phyloP scores from a whole-genome alignment of 2,329 filamentous ascomycete species.

The Exophiala calicioides region DNA sequence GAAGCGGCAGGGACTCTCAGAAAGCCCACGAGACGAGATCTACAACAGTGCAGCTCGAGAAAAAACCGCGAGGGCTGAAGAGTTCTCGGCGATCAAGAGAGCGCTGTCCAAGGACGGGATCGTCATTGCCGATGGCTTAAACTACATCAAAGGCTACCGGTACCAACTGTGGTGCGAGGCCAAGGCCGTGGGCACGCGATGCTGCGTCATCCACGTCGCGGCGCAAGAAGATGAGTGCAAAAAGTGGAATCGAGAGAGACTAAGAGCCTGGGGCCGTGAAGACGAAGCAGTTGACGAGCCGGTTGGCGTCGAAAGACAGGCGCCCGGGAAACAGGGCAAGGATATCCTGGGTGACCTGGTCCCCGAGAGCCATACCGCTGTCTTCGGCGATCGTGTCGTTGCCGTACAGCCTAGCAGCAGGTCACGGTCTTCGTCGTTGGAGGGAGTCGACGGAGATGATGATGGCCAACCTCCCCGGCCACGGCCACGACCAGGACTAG shows the following conservation, averaged over 20 bases:
- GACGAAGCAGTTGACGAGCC: not conserved
- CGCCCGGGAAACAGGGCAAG: slow-evolving; percentile 16
- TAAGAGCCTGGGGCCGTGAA: slow-evolving; percentile 20
- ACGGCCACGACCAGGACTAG: slow-evolving; percentile 1
- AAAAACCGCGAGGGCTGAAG: slow-evolving; percentile 64
- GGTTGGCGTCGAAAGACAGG: not conserved
- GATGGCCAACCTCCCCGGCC: not conserved
- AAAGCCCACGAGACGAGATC: slow-evolving; percentile 27
- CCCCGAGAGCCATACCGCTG: slow-evolving; percentile 32
- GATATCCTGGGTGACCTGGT: slow-evolving; percentile 27
- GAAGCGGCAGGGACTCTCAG: slow-evolving; percentile 50
- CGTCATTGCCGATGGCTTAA: slow-evolving; percentile 64
- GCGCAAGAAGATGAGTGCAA: slow-evolving; percentile 31
- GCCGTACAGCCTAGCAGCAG: not conserved
- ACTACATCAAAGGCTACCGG: slow-evolving; percentile 69
- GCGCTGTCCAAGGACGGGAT: slow-evolving; percentile 58
- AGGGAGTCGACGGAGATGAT: slow-evolving; percentile 11
- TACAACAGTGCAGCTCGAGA: slow-evolving; percentile 41
- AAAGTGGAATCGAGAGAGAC: slow-evolving; percentile 29
- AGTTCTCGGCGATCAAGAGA: slow-evolving; percentile 63
- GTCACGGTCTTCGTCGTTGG: slow-evolving; percentile 24
- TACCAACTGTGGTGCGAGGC: slow-evolving; percentile 69
- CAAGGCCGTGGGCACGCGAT: slow-evolving; percentile 62
- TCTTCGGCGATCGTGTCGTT: slow-evolving; percentile 30
- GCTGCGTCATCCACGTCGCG: slow-evolving; percentile 56